Evolutionary conservation across 768 basidiomycete genomes (phyloP).

Genomic region (Leccinellum luteum): DNA sequence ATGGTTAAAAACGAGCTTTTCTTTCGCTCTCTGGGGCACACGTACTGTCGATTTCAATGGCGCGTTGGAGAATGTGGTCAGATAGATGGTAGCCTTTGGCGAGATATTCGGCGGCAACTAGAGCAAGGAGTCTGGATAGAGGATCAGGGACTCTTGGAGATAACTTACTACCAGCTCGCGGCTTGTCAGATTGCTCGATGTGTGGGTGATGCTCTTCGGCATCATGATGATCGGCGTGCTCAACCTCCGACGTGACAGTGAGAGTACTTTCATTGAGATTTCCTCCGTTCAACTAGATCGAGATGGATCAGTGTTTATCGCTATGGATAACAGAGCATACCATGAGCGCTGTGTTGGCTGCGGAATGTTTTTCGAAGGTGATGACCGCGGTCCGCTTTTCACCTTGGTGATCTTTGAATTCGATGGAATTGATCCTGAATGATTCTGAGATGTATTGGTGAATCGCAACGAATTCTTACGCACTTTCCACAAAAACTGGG

Average conservation of each 20-base stretch:
- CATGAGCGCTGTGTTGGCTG: slow-evolving; percentile 87
- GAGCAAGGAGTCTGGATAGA: slow-evolving; percentile 2
- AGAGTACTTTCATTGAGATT: slow-evolving; percentile 71
- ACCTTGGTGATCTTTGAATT: slow-evolving; percentile 43
- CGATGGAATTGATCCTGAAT: slow-evolving; percentile 64
- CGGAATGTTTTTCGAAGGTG: slow-evolving; percentile 78
- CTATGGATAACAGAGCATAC: slow-evolving; percentile 30
- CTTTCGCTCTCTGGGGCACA: background rate
- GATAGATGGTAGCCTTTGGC: slow-evolving; percentile 84
- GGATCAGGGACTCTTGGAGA: background rate
- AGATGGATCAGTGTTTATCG: background rate
- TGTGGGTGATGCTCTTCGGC: slow-evolving; percentile 34
- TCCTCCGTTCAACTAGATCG: slow-evolving; percentile 65
- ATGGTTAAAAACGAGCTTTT: background rate
- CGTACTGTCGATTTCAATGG: slow-evolving; percentile 77
- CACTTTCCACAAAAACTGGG: slow-evolving; percentile 85
- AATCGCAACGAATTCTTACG: slow-evolving; percentile 17
- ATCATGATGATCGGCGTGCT: slow-evolving; percentile 54
- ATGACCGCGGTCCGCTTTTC: slow-evolving; percentile 56
- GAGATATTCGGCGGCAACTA: slow-evolving; percentile 91
- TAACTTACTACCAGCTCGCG: slow-evolving; percentile 72
- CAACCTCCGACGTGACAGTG: slow-evolving; percentile 65
- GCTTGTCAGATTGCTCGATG: slow-evolving; percentile 88
- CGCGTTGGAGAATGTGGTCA: slow-evolving; percentile 72
- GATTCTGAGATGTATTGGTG: slow-evolving; percentile 1